Base-by-base conservation (phyloP, 2,329 filamentous ascomycete species). In the Monilinia vaccinii-corymbosi region DNA sequence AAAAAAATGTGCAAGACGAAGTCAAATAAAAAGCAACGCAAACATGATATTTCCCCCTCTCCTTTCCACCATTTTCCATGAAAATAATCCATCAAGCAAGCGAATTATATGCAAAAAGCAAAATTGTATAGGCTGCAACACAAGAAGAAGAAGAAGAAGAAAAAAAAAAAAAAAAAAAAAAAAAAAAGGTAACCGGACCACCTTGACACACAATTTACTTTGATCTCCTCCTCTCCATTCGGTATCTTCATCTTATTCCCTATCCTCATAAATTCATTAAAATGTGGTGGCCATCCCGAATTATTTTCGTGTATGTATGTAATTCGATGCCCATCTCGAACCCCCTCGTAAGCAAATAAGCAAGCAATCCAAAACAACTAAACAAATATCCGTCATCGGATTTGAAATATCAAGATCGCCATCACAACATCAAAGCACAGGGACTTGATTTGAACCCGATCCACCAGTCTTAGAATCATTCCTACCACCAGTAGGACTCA, bases 211-310 rank as follows among this genome's bases (percentile, higher is more conserved):
- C 50, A 53, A 53, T 53, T 32, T 53, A 25, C 38, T 53, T 44
- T 44, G 40, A 44, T 53, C 38, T 32, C 36, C 44, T 44, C 18
- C 38, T 52, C 50, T 53, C 38, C 50, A 44, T 44, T 53, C 50
- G 50, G 38, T 53, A 53, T 53, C 38, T 53, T 42, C 21, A 32
- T 53, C 50, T 53, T 53, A 53, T 32, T 44, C 50, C 50, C 50
- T 53, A 53, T 53, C 25, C 50, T 53, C 50, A 53, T 53, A 53
- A 53, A 53, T 53, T 53, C 50, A 53, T 53, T 53, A 53, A 53
- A 53, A 53, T 53, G 50, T 44, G 50, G 50, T 53, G 38, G 25
- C 38, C 50, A 21, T 44, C 38, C 18, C 50, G 36, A 44, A 44
- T 53, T 32, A 18, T 53, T 31, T 32, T 36, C 50, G 42, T 53